Base-by-base conservation (phyloP, 2,329 filamentous ascomycete species). In the Pseudogymnoascus sp. region DNA sequence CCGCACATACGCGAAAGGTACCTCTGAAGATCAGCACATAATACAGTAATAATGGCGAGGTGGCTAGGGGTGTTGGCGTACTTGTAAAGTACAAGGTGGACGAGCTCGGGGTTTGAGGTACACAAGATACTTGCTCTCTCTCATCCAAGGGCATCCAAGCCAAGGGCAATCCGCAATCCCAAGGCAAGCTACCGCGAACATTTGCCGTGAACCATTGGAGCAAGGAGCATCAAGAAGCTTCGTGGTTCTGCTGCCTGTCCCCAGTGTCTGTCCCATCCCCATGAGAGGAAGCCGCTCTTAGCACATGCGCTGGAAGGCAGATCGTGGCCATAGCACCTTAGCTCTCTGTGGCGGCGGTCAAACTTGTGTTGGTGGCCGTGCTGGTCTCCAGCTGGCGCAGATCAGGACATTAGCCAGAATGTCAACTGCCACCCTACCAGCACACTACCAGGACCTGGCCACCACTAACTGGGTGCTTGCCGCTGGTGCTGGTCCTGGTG, bases 261-360 rank as follows among this genome's bases (percentile, higher is more conserved):
- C 38, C 42, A 25, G 42, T 46, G 42, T 46, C 42, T 46, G 42
- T 46, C 42, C 40, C 42, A 42, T 42, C 40, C 18, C 42, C 42
- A 23, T 23, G 11, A 23, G 42, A 46, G 11, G 42, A 25, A 25
- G 42, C 42, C 42, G 42, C 42, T 46, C 42, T 21, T 46, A 46
- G 42, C 42, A 46, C 42, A 46, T 46, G 42, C 42, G 42, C 42
- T 46, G 42, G 42, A 21, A 46, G 42, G 42, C 42, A 46, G 42
- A 46, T 46, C 42, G 42, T 46, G 42, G 42, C 42, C 42, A 46
- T 46, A 46, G 42, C 42, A 46, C 42, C 42, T 46, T 46, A 46
- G 42, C 42, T 46, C 42, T 46, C 21, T 12, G 42, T 46, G 42
- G 42, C 42, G 42, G 42, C 18, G 42, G 42, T 46, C 42, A 23